A percentile compares a stretch with the other conserved stretches of the same genome.
Conservation (phyloP, 164 flowering plant species). For the Malania oleifera region DNA sequence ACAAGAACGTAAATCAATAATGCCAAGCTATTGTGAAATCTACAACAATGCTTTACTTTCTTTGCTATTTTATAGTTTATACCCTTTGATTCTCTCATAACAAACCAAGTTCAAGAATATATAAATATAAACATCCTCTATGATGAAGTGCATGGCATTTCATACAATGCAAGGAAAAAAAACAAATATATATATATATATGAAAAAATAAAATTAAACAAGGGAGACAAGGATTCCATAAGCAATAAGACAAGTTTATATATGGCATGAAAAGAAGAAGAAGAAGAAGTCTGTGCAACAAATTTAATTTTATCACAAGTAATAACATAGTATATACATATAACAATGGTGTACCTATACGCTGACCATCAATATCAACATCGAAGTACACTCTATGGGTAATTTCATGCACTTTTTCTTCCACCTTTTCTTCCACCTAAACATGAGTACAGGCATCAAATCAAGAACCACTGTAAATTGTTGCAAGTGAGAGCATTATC, state of each 20-base stretch:
- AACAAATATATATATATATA: too few species aligned
- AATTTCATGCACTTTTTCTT: constrained; percentile 62
- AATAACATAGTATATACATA: background rate
- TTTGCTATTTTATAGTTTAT: too few species aligned
- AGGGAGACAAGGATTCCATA: background rate
- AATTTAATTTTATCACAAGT: background rate
- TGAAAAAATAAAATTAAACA: background rate
- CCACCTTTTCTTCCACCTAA: constrained; percentile 52
- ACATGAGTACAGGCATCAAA: constrained; percentile 4
- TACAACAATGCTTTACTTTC: too few species aligned
- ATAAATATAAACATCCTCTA: too few species aligned
- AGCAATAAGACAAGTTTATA: background rate
- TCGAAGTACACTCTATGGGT: constrained; percentile 93
- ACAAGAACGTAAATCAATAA: too few species aligned
- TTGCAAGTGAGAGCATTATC: too few species aligned
- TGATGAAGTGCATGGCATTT: too few species aligned
- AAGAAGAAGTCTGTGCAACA: background rate
- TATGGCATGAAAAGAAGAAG: background rate
- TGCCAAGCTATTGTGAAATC: too few species aligned
- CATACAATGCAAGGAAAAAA: too few species aligned
- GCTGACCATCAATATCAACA: constrained; percentile 81
- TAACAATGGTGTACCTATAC: constrained; percentile 44
- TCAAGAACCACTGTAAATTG: too few species aligned
- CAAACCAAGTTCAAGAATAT: too few species aligned
- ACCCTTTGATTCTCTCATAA: too few species aligned